A percentile compares a stretch with the other conserved stretches of the same genome.
Evolutionary conservation across 306 rosid genomes (phyloP).

Genomic region (Casuarina glauca): DNA sequence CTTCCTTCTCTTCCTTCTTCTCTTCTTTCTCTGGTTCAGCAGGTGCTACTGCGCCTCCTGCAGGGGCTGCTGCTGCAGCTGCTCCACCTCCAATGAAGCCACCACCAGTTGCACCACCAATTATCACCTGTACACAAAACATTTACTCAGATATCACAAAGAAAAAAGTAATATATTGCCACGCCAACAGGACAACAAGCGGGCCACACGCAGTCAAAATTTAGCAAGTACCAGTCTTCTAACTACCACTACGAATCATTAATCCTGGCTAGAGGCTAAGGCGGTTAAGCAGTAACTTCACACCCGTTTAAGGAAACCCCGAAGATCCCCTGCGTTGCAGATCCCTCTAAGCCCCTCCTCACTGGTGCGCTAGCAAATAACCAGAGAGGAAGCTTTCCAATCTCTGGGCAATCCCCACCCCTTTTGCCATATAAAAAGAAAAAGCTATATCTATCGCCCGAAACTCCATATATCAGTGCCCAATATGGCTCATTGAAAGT

Average conservation of each 20-base stretch:
- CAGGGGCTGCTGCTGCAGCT: conserved; percentile 52
- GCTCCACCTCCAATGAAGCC: conserved; percentile 54
- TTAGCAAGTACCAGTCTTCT: not conserved
- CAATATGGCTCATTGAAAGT: not conserved
- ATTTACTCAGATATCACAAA: not conserved
- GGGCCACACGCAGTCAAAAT: not conserved
- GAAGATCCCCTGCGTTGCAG: too few species aligned
- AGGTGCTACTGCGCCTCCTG: conserved; percentile 55
- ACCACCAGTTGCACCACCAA: conserved; percentile 55
- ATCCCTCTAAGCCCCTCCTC: too few species aligned
- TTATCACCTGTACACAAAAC: conserved; percentile 49
- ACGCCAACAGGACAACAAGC: not conserved
- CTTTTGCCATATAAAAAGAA: too few species aligned
- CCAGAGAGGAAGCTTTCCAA: too few species aligned
- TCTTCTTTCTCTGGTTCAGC: conserved; percentile 53
- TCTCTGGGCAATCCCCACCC: too few species aligned
- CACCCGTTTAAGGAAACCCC: too few species aligned
- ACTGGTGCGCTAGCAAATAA: too few species aligned
- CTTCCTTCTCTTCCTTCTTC: conserved; percentile 74
- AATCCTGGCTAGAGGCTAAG: too few species aligned
- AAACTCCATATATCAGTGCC: not conserved
- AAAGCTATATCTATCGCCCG: too few species aligned
- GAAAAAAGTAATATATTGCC: not conserved
- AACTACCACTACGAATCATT: not conserved
- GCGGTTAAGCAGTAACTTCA: too few species aligned